These are phyloP conservation scores for Cryptococcus wingfieldii DNA, from an alignment of 1,284 basidiomycete genomes.

Conservation along the genomic window DNA sequence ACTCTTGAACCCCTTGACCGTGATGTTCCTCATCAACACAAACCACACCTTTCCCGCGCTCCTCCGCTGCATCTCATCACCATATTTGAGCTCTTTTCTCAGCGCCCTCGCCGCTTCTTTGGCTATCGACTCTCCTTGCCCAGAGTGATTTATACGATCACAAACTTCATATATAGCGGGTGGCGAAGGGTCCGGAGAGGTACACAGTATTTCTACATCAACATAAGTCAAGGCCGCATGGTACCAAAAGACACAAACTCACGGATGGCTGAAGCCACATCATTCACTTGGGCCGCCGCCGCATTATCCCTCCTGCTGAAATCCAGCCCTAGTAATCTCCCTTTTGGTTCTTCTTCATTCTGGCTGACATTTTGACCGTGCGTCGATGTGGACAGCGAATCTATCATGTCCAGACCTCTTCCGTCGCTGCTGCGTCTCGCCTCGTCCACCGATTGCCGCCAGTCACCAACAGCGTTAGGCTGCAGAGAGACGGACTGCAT, in stretches of 20 bases:
- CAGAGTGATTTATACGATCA: constrained; percentile 43
- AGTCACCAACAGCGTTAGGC: constrained; percentile 3
- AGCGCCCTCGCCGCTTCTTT: constrained; percentile 45
- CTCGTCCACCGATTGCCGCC: constrained; percentile 17
- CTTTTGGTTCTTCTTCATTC: constrained; percentile 13
- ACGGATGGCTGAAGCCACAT: constrained; percentile 38
- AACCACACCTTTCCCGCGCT: constrained; percentile 46
- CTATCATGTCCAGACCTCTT: constrained; percentile 10
- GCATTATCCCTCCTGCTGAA: constrained; percentile 2
- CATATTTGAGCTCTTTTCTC: constrained; percentile 46
- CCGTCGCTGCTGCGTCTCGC: constrained; percentile 3
- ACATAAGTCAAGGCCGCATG: neutral
- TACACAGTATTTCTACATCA: constrained; percentile 29
- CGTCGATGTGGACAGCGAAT: constrained; percentile 14
- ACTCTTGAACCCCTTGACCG: constrained; percentile 36
- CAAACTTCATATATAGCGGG: constrained; percentile 39
- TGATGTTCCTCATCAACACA: constrained; percentile 40
- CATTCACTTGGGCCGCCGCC: constrained; percentile 15
- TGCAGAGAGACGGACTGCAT: neutral
- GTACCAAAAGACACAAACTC: constrained; percentile 12
- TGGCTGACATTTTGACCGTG: constrained; percentile 17
- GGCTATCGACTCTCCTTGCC: constrained; percentile 32
- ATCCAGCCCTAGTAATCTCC: constrained; percentile 20
- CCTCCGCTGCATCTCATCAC: constrained; percentile 34
- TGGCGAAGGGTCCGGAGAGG: constrained; percentile 30